Evolutionary conservation across 768 basidiomycete species (phyloP).

Genomic region (Suillus cothurnatus): DNA sequence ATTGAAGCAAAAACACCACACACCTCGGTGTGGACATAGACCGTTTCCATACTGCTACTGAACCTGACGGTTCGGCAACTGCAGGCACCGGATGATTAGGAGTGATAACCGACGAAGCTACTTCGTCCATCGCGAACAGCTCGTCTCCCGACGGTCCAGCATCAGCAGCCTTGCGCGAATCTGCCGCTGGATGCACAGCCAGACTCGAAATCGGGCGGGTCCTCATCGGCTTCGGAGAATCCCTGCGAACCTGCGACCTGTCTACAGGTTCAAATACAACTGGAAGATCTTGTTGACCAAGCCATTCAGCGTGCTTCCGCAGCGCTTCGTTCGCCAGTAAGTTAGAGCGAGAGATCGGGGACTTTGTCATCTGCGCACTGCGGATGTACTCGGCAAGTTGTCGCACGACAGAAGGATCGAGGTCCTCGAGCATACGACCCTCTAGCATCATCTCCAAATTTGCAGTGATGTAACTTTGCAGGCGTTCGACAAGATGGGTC

Average conservation of each 20-base stretch:
- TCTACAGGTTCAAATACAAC: slow-evolving; percentile 45
- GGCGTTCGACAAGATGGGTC: slow-evolving; percentile 59
- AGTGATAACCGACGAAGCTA: slow-evolving; percentile 28
- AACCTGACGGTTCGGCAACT: slow-evolving; percentile 18
- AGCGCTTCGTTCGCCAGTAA: slow-evolving; percentile 55
- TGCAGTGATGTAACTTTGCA: slow-evolving; percentile 78
- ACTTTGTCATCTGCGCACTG: slow-evolving; percentile 61
- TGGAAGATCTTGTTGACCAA: slow-evolving; percentile 70
- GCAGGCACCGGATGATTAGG: slow-evolving; percentile 19
- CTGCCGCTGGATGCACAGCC: slow-evolving; percentile 21
- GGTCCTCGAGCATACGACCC: slow-evolving; percentile 73
- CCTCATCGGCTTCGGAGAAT: slow-evolving; percentile 27
- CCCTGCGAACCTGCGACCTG: slow-evolving; percentile 25
- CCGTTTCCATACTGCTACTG: slow-evolving; percentile 49
- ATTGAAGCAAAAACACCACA: slow-evolving; percentile 20
- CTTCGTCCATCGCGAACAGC: slow-evolving; percentile 84
- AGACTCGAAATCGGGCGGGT: slow-evolving; percentile 27
- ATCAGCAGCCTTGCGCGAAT: slow-evolving; percentile 11
- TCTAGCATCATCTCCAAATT: slow-evolving; percentile 91
- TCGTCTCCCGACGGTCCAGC: slow-evolving; percentile 52
- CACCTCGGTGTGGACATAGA: slow-evolving; percentile 52
- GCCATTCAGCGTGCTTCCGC: slow-evolving; percentile 69
- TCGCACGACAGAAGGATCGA: slow-evolving; percentile 63
- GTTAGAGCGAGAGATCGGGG: slow-evolving; percentile 64
- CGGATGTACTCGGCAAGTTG: slow-evolving; percentile 64